Base-by-base conservation (phyloP, 2,329 filamentous ascomycete species). In the Alternaria atra region DNA sequence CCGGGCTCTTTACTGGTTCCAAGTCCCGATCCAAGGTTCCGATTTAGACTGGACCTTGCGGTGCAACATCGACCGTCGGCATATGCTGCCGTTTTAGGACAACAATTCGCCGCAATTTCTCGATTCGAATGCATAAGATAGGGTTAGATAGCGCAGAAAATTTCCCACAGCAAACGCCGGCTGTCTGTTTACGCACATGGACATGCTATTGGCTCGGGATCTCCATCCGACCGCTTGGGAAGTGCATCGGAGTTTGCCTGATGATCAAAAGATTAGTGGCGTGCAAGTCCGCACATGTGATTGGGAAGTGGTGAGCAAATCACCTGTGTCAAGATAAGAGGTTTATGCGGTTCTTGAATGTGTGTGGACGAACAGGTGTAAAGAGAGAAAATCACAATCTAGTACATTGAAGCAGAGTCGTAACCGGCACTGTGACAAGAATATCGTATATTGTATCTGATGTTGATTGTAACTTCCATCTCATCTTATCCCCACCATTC, bases 1-100 rank as follows among this genome's bases (percentile, higher is more conserved):
- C 32, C 5, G 1, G 17, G 2, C 17, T 40, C 0, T 12, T 15
- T 5, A 34, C 35, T 17, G 1, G 0, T 40, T 42, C 27, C 27
- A 29, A 29, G 8, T 29, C 27, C 27, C 8, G 27, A 29, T 29
- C 27, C 27, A 29, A 29, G 20, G 27, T 29, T 13, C 20, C 3
- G 20, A 23, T 13, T 1, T 5, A 12, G 10, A 3, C 1, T 2
- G 20, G 12, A 4, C 2, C 0, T 23, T 40, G 17, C 10, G 10
- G 17, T 0, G 12, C 6, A 10, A 25, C 6, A 15, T 15, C 3
- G 1, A 15, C 20, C 20, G 25, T 42, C 12, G 20, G 20, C 12
- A 13, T 13, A 42, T 25, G 3, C 39, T 13, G 20, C 12, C 6
- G 1, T 25, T 35, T 6, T 37, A 23, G 20, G 20, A 50, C 6